Evolutionary conservation across 352 stramenopile species (phyloP).

Genomic region (Pelagophyceae sp.): DNA sequence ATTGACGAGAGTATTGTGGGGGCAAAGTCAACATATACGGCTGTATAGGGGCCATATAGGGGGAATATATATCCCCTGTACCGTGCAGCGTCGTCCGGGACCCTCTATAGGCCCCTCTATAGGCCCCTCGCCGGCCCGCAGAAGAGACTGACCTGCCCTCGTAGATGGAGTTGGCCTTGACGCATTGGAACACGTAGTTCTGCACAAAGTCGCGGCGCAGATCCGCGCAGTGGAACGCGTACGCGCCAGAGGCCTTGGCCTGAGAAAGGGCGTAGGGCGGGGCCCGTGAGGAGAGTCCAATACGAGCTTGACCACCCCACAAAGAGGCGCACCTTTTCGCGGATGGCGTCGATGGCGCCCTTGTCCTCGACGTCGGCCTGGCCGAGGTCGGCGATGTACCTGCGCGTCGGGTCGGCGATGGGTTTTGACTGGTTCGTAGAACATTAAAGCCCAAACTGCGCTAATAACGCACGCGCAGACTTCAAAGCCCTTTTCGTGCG

Average conservation of each 20-base stretch:
- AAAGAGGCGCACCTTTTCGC: too few relatives aligned
- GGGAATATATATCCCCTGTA: background rate
- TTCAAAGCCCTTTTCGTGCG: conserved; percentile 87
- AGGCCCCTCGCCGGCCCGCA: too few relatives aligned
- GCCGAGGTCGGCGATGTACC: conserved; percentile 97
- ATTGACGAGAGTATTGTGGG: background rate
- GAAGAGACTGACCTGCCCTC: too few relatives aligned
- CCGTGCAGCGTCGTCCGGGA: background rate
- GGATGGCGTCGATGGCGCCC: conserved; percentile 76
- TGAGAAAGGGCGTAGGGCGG: too few relatives aligned
- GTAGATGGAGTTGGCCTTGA: conserved; percentile 95
- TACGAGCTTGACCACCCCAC: too few relatives aligned
- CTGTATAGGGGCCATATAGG: background rate
- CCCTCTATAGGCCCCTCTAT: conserved; percentile 24
- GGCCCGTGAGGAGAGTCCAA: too few relatives aligned
- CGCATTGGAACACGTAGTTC: conserved; percentile 66
- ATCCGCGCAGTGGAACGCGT: conserved; percentile 63
- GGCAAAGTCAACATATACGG: background rate
- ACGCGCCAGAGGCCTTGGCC: conserved; percentile 54
- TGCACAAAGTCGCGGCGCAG: conserved; percentile 93
- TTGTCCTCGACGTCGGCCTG: conserved; percentile 90
- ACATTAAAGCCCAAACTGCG: too few relatives aligned
- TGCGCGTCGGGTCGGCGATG: too few relatives aligned
- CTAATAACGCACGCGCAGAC: too few relatives aligned
- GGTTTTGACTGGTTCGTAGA: too few relatives aligned